These are phyloP conservation scores for Aureobasidium sp. DNA, from an alignment of 2,329 filamentous ascomycete genomes.

Conservation along the genomic window DNA sequence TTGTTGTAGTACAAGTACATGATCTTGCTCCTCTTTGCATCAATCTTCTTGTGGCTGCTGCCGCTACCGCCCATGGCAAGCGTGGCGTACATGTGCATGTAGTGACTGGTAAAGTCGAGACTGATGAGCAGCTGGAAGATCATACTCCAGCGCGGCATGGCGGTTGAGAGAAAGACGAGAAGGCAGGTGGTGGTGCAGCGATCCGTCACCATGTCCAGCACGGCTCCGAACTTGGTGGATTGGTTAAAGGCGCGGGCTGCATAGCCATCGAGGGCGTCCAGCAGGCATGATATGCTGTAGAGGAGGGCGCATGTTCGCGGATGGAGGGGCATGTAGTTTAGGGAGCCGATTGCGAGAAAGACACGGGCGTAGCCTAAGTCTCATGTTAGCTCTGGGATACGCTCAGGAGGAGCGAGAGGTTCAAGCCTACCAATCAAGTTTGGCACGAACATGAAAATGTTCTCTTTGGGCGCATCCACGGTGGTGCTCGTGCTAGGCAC, in stretches of 20 bases:
- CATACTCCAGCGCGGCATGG: conserved; percentile 90
- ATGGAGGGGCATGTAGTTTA: conserved; percentile 99
- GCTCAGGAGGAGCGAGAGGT: background rate
- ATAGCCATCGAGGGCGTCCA: conserved; percentile 90
- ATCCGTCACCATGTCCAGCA: conserved; percentile 98
- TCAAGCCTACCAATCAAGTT: conserved; percentile 43
- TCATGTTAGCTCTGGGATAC: background rate
- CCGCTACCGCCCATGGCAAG: conserved; percentile 76
- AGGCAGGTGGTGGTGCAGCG: conserved; percentile 93
- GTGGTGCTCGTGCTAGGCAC: background rate
- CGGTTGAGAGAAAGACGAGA: conserved; percentile 87
- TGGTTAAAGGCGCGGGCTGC: conserved; percentile 85
- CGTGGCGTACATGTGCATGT: conserved; percentile 98
- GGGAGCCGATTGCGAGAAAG: conserved; percentile 68
- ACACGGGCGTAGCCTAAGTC: conserved; percentile 43
- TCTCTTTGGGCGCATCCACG: conserved; percentile 38
- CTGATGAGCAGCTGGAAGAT: conserved; percentile 91
- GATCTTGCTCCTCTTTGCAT: conserved; percentile 78
- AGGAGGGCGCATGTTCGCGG: conserved; percentile 88
- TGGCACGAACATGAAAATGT: conserved; percentile 49
- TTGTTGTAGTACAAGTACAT: conserved; percentile 96
- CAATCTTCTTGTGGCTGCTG: conserved; percentile 87
- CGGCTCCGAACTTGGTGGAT: conserved; percentile 89
- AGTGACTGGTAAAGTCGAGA: conserved; percentile 90
- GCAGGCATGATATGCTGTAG: conserved; percentile 88